Evolutionary conservation across 2,329 filamentous ascomycete genomes (phyloP).

Genomic region (Colletotrichum destructivum): DNA sequence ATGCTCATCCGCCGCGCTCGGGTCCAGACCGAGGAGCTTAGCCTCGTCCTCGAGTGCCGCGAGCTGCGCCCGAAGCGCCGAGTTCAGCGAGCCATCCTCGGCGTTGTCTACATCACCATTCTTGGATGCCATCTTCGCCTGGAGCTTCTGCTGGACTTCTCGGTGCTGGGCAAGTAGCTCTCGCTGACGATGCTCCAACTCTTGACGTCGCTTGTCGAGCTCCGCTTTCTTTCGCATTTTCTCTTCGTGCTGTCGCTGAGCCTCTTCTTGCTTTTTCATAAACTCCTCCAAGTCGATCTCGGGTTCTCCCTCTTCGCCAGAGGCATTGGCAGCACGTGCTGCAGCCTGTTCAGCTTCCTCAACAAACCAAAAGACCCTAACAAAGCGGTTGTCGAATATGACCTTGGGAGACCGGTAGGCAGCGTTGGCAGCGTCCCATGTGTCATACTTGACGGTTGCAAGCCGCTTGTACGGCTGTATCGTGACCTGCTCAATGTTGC

Average conservation of each 20-base stretch:
- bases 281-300: constrained; percentile 81
- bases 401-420: constrained; percentile 85
- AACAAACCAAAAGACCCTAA: constrained; percentile 86
- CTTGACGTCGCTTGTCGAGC: constrained; percentile 72
- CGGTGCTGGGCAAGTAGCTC: constrained; percentile 75
- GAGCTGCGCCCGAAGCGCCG: constrained; percentile 78
- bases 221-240: constrained; percentile 74
- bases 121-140: constrained; percentile 73
- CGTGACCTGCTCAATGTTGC: constrained; percentile 73
- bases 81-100: constrained; percentile 57
- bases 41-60: constrained; percentile 83
- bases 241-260: constrained; percentile 78
- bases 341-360: constrained; percentile 58
- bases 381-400: constrained; percentile 88
- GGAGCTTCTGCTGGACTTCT: constrained; percentile 74
- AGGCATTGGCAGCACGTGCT: constrained; percentile 45
- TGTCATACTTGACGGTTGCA: constrained; percentile 79
- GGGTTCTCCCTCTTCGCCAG: constrained; percentile 48
- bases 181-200: constrained; percentile 76
- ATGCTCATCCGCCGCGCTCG: constrained; percentile 64
- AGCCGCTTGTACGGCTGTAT: constrained; percentile 78
- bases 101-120: constrained; percentile 48
- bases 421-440: constrained; percentile 75
- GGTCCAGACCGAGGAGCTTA: constrained; percentile 77
- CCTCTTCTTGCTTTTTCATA: constrained; percentile 77